Evolutionary conservation across 805 yeast species (phyloP).

Genomic region (Yarrowia deformans): DNA sequence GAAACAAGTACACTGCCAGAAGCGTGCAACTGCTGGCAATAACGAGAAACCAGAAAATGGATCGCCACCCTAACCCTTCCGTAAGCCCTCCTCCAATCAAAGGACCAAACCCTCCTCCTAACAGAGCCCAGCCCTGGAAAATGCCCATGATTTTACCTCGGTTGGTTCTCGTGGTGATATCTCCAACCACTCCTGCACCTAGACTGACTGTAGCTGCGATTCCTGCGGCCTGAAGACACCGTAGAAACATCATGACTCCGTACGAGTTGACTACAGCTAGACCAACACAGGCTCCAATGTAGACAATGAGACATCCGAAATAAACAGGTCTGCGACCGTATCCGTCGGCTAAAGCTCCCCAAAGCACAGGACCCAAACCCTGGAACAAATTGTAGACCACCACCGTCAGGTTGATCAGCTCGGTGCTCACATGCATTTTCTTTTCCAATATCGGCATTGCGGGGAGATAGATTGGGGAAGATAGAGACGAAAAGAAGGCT

Average conservation of each 20-base stretch:
- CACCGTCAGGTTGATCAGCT: slow-evolving; percentile 70
- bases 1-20: slow-evolving; percentile 49
- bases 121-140: slow-evolving; percentile 65
- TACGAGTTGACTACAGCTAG: slow-evolving; percentile 65
- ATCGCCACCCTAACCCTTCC: slow-evolving; percentile 67
- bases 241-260: slow-evolving; percentile 65
- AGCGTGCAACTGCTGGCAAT: slow-evolving; percentile 63
- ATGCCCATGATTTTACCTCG: slow-evolving; percentile 79
- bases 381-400: slow-evolving; percentile 79
- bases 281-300: slow-evolving; percentile 68
- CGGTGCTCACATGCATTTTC: slow-evolving; percentile 63
- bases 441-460: slow-evolving; percentile 66
- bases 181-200: slow-evolving; percentile 75
- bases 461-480: slow-evolving; percentile 83
- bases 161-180: slow-evolving; percentile 66
- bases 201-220: slow-evolving; percentile 78
- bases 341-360: slow-evolving; percentile 74
- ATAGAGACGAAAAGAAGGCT: slow-evolving; percentile 59
- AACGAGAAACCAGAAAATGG: slow-evolving; percentile 68
- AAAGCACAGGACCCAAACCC: slow-evolving; percentile 76
- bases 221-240: slow-evolving; percentile 78
- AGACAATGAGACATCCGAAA: slow-evolving; percentile 63
- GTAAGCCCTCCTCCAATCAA: slow-evolving; percentile 65
- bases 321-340: slow-evolving; percentile 76
- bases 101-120: slow-evolving; percentile 83